These are phyloP conservation scores for Tuber microsphaerosporum DNA, from an alignment of 495 filamentous ascomycete species.

Conservation along the genomic window DNA sequence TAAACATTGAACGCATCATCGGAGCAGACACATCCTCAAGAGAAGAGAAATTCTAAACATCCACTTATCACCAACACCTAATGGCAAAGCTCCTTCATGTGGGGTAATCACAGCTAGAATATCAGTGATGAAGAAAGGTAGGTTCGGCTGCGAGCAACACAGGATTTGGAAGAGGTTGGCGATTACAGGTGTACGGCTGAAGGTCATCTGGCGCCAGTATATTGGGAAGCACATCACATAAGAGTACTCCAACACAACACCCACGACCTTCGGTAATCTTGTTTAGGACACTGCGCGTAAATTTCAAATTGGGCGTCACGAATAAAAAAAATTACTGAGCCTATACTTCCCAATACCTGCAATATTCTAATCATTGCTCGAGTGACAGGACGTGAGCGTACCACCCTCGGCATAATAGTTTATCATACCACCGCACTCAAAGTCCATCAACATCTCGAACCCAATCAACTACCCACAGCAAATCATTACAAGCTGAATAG, in stretches of 20 bases:
- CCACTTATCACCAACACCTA: too few relatives aligned
- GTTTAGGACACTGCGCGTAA: background rate
- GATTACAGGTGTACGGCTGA: too few relatives aligned
- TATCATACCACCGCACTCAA: background rate
- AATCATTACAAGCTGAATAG: background rate
- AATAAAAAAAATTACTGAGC: background rate
- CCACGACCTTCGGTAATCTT: background rate
- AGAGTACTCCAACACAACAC: too few relatives aligned
- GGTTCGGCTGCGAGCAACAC: too few relatives aligned
- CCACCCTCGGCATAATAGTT: background rate
- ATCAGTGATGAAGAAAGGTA: too few relatives aligned
- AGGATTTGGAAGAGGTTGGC: too few relatives aligned
- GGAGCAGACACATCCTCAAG: too few relatives aligned
- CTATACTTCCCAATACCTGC: background rate
- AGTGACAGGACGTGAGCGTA: background rate
- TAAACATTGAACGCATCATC: background rate
- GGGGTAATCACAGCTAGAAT: too few relatives aligned
- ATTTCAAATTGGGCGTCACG: background rate
- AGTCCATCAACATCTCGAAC: background rate
- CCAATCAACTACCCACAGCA: background rate
- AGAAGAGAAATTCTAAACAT: too few relatives aligned
- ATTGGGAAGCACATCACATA: background rate
- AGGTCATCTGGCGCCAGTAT: background rate
- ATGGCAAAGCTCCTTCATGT: too few relatives aligned
- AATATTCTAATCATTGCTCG: background rate